Percentiles rank a stretch among this genome's conserved stretches.
Conservation (phyloP, 768 basidiomycete genomes). For the button mushroom (Agaricus bisporus) region DNA sequence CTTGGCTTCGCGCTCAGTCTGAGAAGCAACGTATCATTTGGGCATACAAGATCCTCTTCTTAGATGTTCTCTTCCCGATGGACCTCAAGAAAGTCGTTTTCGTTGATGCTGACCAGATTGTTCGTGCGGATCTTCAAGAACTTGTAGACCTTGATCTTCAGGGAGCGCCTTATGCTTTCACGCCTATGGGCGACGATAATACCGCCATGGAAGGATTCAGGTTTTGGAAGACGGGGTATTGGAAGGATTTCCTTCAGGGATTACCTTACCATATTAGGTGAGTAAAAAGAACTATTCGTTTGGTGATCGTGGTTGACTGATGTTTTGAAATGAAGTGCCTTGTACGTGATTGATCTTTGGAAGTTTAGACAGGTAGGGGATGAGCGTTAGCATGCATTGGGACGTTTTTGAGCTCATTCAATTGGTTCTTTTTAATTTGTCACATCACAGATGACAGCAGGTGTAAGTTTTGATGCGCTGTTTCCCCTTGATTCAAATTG, state of each 20-base stretch:
- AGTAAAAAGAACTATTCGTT: slow-evolving; percentile 15
- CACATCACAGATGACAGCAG: slow-evolving; percentile 37
- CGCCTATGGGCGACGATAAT: slow-evolving; percentile 97
- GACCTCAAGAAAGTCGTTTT: slow-evolving; percentile 99
- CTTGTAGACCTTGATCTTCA: slow-evolving; percentile 90
- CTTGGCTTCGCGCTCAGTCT: slow-evolving; percentile 93
- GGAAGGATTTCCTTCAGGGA: slow-evolving; percentile 83
- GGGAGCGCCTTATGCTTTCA: slow-evolving; percentile 92
- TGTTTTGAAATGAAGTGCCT: slow-evolving; percentile 47
- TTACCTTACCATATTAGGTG: slow-evolving; percentile 94
- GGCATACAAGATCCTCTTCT: slow-evolving; percentile 99
- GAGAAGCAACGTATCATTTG: slow-evolving; percentile 99
- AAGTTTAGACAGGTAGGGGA: slow-evolving; percentile 77
- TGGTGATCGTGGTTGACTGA: not conserved
- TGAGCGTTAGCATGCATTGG: not conserved
- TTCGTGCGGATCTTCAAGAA: slow-evolving; percentile 92
- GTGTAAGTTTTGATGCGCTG: slow-evolving; percentile 28
- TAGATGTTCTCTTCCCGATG: slow-evolving; percentile 98
- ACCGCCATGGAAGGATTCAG: slow-evolving; percentile 95
- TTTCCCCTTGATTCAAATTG: not conserved
- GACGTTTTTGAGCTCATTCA: slow-evolving; percentile 11
- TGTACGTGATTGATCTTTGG: slow-evolving; percentile 94
- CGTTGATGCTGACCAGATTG: slow-evolving; percentile 97
- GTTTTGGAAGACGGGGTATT: slow-evolving; percentile 98
- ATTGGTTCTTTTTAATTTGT: not conserved